Evolutionary conservation across 2,329 filamentous ascomycete species (phyloP).

Genomic region (Emergomyces pasteurianus): DNA sequence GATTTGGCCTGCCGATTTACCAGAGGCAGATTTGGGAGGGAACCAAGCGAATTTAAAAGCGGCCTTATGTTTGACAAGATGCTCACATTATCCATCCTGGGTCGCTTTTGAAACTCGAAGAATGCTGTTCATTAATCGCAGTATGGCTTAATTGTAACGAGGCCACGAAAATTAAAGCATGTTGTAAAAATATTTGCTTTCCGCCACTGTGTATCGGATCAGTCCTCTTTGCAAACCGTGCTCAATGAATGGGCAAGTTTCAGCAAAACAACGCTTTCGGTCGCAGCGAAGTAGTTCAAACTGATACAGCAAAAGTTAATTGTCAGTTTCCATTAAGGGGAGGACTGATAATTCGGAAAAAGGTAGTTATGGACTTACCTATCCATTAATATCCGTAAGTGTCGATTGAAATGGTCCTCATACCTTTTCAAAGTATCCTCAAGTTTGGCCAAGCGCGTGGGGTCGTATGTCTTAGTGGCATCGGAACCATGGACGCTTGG

Average conservation of each 20-base stretch:
- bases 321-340: slow-evolving; percentile 1
- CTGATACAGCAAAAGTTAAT: slow-evolving; percentile 13
- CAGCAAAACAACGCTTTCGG: slow-evolving; percentile 87
- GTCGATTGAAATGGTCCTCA: slow-evolving; percentile 83
- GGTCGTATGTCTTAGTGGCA: slow-evolving; percentile 37
- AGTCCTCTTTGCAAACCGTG: slow-evolving; percentile 32
- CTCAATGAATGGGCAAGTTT: slow-evolving; percentile 47
- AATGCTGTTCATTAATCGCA: background rate
- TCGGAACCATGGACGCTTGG: slow-evolving; percentile 12
- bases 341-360: background rate
- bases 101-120: background rate
- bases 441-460: slow-evolving; percentile 57
- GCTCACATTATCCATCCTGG: background rate
- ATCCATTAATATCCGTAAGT: slow-evolving; percentile 87
- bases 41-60: background rate
- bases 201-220: slow-evolving; percentile 8
- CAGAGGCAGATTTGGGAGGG: background rate
- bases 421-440: slow-evolving; percentile 83
- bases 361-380: slow-evolving; percentile 34
- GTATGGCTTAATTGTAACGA: background rate
- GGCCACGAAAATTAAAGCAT: background rate
- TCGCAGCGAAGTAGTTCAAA: slow-evolving; percentile 91
- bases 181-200: background rate
- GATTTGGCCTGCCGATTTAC: background rate
- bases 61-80: background rate